Conservation (phyloP, 2,329 filamentous ascomycete genomes). For the Colletotrichum neosansevieriae region DNA sequence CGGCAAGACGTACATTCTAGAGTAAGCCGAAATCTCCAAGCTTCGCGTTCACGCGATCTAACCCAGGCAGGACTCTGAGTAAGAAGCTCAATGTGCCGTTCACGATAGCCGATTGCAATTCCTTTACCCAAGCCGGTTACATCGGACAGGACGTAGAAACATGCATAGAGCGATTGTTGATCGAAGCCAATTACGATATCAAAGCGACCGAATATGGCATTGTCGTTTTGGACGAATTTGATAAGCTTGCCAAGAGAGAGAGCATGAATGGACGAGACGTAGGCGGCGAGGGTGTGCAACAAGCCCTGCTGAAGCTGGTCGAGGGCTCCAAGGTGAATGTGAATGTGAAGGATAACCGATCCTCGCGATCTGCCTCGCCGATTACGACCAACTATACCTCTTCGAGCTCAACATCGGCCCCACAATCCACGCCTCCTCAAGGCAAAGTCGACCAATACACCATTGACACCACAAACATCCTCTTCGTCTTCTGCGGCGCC, state of each 20-base stretch:
- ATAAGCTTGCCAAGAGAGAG: conserved; percentile 93
- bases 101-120: conserved; percentile 94
- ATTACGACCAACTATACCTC: conserved; percentile 66
- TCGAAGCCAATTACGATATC: conserved; percentile 91
- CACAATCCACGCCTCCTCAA: conserved; percentile 59
- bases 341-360: conserved; percentile 83
- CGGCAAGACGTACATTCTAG: conserved; percentile 94
- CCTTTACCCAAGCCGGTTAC: conserved; percentile 95
- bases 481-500: conserved; percentile 96
- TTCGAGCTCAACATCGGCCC: conserved; percentile 58
- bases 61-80: conserved; percentile 79
- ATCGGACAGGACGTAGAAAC: conserved; percentile 98
- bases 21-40: conserved; percentile 57
- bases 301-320: conserved; percentile 94
- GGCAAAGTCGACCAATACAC: conserved; percentile 74
- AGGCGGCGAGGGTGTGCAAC: conserved; percentile 95
- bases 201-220: conserved; percentile 89
- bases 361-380: conserved; percentile 64
- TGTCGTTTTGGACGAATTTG: conserved; percentile 95
- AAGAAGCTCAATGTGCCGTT: conserved; percentile 95
- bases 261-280: conserved; percentile 93
- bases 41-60: conserved; percentile 20
- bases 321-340: conserved; percentile 95
- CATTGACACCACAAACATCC: conserved; percentile 93
- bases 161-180: conserved; percentile 89